A percentile compares a stretch with the other conserved stretches of the same genome.
phyloP scores from a whole-genome alignment of 768 basidiomycete genomes.

The Auricularia auricula-judae region DNA sequence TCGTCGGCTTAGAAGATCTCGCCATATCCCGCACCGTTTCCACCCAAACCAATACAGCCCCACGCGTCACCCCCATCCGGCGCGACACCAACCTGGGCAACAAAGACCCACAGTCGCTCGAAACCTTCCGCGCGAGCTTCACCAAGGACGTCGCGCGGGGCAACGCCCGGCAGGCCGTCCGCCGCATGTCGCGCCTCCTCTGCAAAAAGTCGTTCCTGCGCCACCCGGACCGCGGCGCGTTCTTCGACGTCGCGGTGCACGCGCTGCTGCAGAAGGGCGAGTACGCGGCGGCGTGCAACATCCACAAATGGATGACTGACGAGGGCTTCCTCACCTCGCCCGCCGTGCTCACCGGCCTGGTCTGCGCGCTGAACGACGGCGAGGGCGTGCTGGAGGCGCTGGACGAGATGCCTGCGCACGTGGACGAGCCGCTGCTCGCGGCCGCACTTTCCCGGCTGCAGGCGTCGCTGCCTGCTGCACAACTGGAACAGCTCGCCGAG shows the following conservation, averaged over 20 bases:
- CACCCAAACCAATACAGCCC: neutral
- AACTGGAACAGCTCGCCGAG: neutral
- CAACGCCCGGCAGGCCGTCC: neutral
- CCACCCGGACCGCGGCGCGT: neutral
- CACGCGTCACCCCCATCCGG: neutral
- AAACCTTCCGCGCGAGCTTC: neutral
- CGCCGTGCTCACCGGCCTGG: neutral
- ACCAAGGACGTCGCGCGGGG: neutral
- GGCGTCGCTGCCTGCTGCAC: neutral
- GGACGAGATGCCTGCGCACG: neutral
- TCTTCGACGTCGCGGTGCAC: neutral
- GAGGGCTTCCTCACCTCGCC: neutral
- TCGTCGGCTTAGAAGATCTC: too few species aligned
- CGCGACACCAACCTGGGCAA: neutral
- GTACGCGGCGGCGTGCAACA: neutral
- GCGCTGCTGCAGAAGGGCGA: neutral
- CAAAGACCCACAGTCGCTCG: neutral
- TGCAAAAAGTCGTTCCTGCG: neutral
- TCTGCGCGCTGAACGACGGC: neutral
- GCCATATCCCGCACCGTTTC: too few species aligned
- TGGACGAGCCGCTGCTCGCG: neutral
- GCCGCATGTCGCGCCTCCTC: neutral
- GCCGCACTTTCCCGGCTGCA: neutral
- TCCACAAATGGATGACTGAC: neutral
- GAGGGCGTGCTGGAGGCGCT: neutral